These are phyloP conservation scores for Spinacia oleracea DNA, from an alignment of 179 eudicot genomes.

Conservation along the genomic window DNA sequence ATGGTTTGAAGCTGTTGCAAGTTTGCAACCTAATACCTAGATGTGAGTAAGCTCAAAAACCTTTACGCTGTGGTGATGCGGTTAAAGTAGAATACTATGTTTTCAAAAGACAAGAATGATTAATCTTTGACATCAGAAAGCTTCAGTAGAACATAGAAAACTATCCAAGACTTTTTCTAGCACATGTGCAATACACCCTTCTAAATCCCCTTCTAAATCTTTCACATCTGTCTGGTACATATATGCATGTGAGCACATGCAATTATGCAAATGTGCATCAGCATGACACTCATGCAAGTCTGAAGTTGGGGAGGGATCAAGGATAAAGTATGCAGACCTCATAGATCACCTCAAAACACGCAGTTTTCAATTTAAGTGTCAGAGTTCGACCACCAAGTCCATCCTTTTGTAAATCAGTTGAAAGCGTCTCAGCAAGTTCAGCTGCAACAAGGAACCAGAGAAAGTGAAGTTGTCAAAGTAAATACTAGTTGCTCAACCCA, in stretches of 20 bases:
- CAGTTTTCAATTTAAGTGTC: conserved; percentile 87
- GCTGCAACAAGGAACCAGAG: conserved; percentile 48
- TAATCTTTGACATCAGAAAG: not conserved
- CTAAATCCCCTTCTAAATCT: too few species aligned
- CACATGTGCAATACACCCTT: too few species aligned
- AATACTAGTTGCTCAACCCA: not conserved
- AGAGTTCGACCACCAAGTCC: conserved; percentile 77
- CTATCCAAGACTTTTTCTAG: not conserved
- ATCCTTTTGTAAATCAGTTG: conserved; percentile 78
- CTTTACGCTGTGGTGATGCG: too few species aligned
- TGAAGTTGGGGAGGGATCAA: not conserved
- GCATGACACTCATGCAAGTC: not conserved
- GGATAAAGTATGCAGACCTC: conserved; percentile 11
- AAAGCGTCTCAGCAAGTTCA: conserved; percentile 87
- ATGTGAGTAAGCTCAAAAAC: too few species aligned
- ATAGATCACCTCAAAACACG: conserved; percentile 76
- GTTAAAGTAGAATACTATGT: too few species aligned
- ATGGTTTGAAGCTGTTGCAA: too few species aligned
- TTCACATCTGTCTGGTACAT: not conserved
- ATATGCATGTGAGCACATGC: not conserved
- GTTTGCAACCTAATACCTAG: too few species aligned
- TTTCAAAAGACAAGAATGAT: not conserved
- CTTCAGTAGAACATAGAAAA: not conserved
- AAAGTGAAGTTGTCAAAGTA: conserved; percentile 13
- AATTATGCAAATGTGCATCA: not conserved